Base-by-base conservation (phyloP, 495 filamentous ascomycete genomes). In the Neurospora sp. region DNA sequence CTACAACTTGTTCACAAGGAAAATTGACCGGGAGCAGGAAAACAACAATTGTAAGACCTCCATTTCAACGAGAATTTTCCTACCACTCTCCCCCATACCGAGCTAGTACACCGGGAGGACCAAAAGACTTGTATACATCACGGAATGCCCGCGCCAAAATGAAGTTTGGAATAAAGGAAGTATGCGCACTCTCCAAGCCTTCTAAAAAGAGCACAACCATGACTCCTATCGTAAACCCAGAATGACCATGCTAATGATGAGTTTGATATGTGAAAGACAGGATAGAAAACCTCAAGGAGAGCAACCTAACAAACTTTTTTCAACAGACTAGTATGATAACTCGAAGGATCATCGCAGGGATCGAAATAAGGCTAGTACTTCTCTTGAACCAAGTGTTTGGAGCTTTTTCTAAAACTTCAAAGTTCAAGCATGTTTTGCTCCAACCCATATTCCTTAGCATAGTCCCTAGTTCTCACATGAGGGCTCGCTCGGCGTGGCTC, bases 401-500 rank as follows among this genome's bases (percentile, higher is more conserved):
- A 61, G 2, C 7, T n/a, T 61, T 48, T 61, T 16, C 1, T 14
- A 16, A 1, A 31, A 1, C 53, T 4, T 61, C 14, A 65, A 65
- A 9, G 2, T 18, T 65, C 53, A 14, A 4, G 53, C 2, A 65
- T 65, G 6, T 65, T 65, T 1, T 65, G 53, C 27, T 65, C 53
- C 27, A 65, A 0, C 12, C 53, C 53, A 14, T 14, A 65, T 0
- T 65, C 53, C 53, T 31, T 70, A 16, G 71, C 72, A 65, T 44
- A 77, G 4, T 72, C 71, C 1, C 61, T 48, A 71, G 48, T 38
- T 10, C 75, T 48, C 12, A 72, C 74, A 38, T 73, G 77, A 16
- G 82, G 82, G 70, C 82, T 84, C 6, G 68, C 73, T 22, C 75
- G 75, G 14, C 81, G 75, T 9, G 78, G 77, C 61, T 85, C 81